Base-by-base conservation (phyloP, 75 land plant genomes). In the Adiantum capillusveneris region DNA sequence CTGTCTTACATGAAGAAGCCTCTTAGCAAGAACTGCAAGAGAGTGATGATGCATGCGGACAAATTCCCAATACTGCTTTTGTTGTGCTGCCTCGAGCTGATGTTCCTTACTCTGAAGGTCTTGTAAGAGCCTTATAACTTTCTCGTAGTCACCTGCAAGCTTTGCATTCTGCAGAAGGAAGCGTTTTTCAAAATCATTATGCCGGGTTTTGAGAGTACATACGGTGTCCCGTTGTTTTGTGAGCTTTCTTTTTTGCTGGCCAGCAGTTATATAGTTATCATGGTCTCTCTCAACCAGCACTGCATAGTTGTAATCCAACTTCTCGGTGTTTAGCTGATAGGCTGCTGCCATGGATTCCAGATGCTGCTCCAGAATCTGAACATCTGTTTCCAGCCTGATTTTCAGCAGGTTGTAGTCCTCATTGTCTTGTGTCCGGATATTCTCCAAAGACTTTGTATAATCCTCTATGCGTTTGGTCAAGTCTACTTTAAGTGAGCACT, bases 41-140 rank as follows among this genome's bases (percentile, higher is more conserved):
- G 45, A n/a, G 19, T 50, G 69, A 11, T 71, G 74, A 36, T 71
- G 74, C 74, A 71, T 71, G 29, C 20, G 39, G 27, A 63, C 58
- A 49, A 71, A 71, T n/a, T 65, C 39, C 44, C 59, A 59, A 26
- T 52, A 39, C 20, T 57, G 45, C 2, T 13, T 16, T 45, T 69
- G 62, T 16, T 71, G 74, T 42, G 59, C 61, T 1, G 29, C 54
- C 24, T 50, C 25, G 12, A 71, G 55, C 16, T 49, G 39, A 13
- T 71, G 68, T 50, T 71, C 74, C 37, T 71, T 71, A 22, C 51
- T 51, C 34, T 71, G 74, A 17, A 71, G 62, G 0, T 71, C 74
- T 36, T 71, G 68, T 11, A 71, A 34, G 21, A 71, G 49, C 43
- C 57, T 65, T 0, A 60, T 65, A 16, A 65, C 69, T 27, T 59